Evolutionary conservation across 2,329 filamentous ascomycete genomes (phyloP).

Genomic region (Colletotrichum caudatum): DNA sequence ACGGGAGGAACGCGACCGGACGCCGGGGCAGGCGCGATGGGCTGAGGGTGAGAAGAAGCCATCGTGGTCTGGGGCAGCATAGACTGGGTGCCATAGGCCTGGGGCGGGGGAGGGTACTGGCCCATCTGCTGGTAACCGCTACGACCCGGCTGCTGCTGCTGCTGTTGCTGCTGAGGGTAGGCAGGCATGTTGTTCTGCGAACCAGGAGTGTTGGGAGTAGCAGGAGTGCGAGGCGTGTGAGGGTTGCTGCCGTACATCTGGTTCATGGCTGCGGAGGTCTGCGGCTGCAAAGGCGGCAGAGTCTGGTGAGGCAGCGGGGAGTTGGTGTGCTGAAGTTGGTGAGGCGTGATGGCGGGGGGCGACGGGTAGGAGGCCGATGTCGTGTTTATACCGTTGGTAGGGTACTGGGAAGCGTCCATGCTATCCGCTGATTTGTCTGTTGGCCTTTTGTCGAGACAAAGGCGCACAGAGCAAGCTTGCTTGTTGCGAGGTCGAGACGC

Average conservation of each 20-base stretch:
- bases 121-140: slow-evolving; percentile 67
- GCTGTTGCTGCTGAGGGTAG: slow-evolving; percentile 59
- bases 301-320: slow-evolving; percentile 65
- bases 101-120: slow-evolving; percentile 66
- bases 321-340: slow-evolving; percentile 60
- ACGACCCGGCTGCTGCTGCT: slow-evolving; percentile 56
- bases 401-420: slow-evolving; percentile 68
- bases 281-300: slow-evolving; percentile 66
- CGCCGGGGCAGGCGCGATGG: slow-evolving; percentile 78
- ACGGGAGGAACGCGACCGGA: slow-evolving; percentile 69
- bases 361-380: slow-evolving; percentile 64
- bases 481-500: slow-evolving; percentile 39
- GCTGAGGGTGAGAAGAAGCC: slow-evolving; percentile 77
- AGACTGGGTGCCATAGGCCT: slow-evolving; percentile 67
- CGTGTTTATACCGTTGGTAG: slow-evolving; percentile 68
- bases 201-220: slow-evolving; percentile 72
- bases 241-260: slow-evolving; percentile 69
- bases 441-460: slow-evolving; percentile 42
- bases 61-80: slow-evolving; percentile 77
- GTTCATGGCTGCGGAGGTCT: slow-evolving; percentile 61
- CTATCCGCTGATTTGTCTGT: slow-evolving; percentile 47
- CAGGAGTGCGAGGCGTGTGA: slow-evolving; percentile 72
- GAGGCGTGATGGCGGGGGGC: slow-evolving; percentile 63
- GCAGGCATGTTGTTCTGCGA: slow-evolving; percentile 65
- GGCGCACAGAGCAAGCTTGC: slow-evolving; percentile 36